phyloP scores from a whole-genome alignment of 495 filamentous ascomycete species.

The Aspergillus nanangensis region DNA sequence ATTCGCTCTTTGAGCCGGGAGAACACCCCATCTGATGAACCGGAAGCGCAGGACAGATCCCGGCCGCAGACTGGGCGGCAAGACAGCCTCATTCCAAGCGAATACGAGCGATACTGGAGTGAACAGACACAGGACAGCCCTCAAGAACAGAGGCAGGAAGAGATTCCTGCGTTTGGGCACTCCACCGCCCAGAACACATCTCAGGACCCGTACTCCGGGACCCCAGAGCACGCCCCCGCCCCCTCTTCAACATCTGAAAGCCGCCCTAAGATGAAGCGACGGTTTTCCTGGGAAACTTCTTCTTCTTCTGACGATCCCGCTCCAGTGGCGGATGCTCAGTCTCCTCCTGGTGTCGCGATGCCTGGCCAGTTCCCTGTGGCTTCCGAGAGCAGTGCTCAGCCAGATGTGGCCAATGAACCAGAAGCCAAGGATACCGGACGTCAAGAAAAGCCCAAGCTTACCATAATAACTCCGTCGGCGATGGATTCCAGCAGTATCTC shows the following conservation, averaged over 20 bases:
- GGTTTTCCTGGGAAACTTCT: conserved; percentile 42
- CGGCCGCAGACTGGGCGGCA: conserved; percentile 25
- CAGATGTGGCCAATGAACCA: neutral
- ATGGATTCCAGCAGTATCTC: conserved; percentile 12
- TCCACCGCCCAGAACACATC: conserved; percentile 13
- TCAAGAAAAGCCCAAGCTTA: conserved; percentile 20
- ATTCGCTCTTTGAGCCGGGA: conserved; percentile 66
- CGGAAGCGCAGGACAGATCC: conserved; percentile 13
- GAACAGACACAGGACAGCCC: conserved; percentile 16
- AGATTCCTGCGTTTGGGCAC: conserved; percentile 11
- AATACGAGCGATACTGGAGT: conserved; percentile 61
- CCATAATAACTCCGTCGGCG: conserved; percentile 16
- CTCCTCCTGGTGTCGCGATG: conserved; percentile 8
- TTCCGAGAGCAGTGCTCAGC: conserved; percentile 12
- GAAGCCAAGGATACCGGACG: neutral
- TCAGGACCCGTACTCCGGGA: conserved; percentile 12
- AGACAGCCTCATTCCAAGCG: conserved; percentile 49
- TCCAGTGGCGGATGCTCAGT: conserved; percentile 1
- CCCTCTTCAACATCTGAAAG: conserved; percentile 6
- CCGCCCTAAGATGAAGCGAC: conserved; percentile 24
- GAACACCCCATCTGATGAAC: conserved; percentile 30
- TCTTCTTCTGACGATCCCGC: conserved; percentile 12
- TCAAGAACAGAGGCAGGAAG: conserved; percentile 7
- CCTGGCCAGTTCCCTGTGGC: conserved; percentile 15
- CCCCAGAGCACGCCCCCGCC: conserved; percentile 13